Evolutionary conservation across 192 early-diverging fungal genomes (phyloP).

Genomic region (Umbelopsis vinacea): DNA sequence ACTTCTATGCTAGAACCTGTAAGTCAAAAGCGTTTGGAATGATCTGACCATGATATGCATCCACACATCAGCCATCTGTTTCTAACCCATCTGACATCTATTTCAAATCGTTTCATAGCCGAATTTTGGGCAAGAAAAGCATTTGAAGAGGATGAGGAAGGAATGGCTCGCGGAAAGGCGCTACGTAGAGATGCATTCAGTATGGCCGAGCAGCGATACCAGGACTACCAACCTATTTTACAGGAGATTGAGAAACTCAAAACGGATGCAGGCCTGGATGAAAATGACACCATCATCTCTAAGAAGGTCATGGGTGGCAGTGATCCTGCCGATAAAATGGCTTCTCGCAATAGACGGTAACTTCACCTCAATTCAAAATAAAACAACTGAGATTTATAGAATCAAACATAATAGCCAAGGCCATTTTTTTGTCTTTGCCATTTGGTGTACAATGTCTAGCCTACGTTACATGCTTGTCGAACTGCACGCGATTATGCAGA

Average conservation of each 20-base stretch:
- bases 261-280: conserved; percentile 46
- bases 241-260: conserved; percentile 50
- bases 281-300: conserved; percentile 29
- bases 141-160: conserved; percentile 42
- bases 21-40: conserved; percentile 17
- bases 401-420: too few relatives aligned
- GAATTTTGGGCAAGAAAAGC: conserved; percentile 49
- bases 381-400: too few relatives aligned
- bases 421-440: too few relatives aligned
- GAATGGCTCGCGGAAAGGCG: conserved; percentile 47
- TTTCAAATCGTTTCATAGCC: conserved; percentile 26
- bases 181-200: conserved; percentile 50
- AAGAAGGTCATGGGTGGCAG: conserved; percentile 29
- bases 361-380: not conserved
- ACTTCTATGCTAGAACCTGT: conserved; percentile 53
- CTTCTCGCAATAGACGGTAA: conserved; percentile 26
- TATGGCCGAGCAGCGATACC: conserved; percentile 48
- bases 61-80: too few relatives aligned
- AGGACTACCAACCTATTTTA: conserved; percentile 50
- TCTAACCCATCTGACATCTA: not conserved
- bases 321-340: conserved; percentile 26
- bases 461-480: too few relatives aligned
- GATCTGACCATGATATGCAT: too few relatives aligned
- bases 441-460: too few relatives aligned
- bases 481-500: too few relatives aligned